Percentiles rank a stretch among this genome's conserved stretches.
Evolutionary conservation across 257 asterid genomes (phyloP).

Genomic region (Anisodus acutangulus): DNA sequence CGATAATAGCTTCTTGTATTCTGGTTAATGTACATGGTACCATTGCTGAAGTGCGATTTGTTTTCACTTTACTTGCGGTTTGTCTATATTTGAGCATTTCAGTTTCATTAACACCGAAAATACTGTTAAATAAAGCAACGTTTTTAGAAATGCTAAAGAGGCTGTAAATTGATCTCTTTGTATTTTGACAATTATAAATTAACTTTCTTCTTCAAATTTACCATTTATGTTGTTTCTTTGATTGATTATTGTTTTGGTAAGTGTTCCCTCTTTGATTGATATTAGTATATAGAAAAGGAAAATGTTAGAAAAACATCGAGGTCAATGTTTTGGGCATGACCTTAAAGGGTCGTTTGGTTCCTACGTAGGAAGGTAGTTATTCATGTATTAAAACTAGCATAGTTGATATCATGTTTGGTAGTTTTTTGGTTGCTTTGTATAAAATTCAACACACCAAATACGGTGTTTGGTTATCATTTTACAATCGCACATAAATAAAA

Average conservation of each 20-base stretch:
- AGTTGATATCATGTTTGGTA: no score
- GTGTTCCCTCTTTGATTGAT: conserved; percentile 9
- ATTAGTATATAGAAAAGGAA: neutral
- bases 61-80: neutral
- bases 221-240: neutral
- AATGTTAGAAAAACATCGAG: neutral
- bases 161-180: neutral
- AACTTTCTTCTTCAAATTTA: neutral
- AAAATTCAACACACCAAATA: no score
- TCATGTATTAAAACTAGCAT: no score
- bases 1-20: neutral
- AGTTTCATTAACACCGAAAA: neutral
- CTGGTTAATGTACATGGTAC: neutral
- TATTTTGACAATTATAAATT: neutral
- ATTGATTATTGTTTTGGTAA: neutral
- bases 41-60: neutral
- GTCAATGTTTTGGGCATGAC: neutral
- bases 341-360: no score
- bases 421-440: no score
- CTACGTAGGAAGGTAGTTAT: no score
- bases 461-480: no score
- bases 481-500: no score
- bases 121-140: neutral
- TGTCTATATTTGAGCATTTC: neutral
- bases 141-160: conserved; percentile 5